Conservation (phyloP, 306 rosid species). For the Notholithocarpus densiflorus region DNA sequence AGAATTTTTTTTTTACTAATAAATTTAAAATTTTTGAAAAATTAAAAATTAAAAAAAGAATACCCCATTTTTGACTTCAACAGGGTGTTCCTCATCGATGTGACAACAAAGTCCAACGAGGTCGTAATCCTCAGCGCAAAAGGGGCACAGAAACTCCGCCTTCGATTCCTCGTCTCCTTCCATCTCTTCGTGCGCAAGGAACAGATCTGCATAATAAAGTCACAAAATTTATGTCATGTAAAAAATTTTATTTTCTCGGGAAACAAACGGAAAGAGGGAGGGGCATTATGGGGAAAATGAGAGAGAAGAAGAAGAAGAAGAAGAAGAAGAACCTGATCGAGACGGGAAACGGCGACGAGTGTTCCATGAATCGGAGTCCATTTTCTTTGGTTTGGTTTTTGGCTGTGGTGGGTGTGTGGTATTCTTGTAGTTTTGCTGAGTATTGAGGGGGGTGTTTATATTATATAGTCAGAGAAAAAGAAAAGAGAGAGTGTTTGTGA, state of each 20-base stretch:
- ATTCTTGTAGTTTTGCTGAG: neutral
- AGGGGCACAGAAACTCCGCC: constrained; percentile 71
- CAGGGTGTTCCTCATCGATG: constrained; percentile 76
- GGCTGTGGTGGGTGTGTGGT: neutral
- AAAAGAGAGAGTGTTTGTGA: no score
- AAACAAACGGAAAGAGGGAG: neutral
- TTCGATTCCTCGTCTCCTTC: constrained; percentile 57
- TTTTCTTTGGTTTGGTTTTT: neutral
- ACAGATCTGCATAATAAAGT: constrained; percentile 48
- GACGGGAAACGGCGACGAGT: constrained; percentile 58
- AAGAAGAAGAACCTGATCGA: constrained; percentile 52
- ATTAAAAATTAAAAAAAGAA: neutral
- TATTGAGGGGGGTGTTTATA: neutral
- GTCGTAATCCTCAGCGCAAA: constrained; percentile 73
- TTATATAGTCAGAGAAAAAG: neutral
- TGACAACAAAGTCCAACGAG: constrained; percentile 83
- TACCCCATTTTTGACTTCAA: constrained; percentile 74
- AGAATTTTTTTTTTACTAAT: no score
- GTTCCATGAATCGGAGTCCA: constrained; percentile 73
- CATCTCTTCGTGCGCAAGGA: constrained; percentile 40
- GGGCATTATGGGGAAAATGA: neutral
- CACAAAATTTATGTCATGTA: neutral
- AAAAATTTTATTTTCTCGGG: neutral
- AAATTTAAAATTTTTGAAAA: neutral
- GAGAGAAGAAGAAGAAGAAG: neutral